These are phyloP conservation scores for Colletotrichum sp. DNA, from an alignment of 2,329 filamentous ascomycete species.

Conservation along the genomic window DNA sequence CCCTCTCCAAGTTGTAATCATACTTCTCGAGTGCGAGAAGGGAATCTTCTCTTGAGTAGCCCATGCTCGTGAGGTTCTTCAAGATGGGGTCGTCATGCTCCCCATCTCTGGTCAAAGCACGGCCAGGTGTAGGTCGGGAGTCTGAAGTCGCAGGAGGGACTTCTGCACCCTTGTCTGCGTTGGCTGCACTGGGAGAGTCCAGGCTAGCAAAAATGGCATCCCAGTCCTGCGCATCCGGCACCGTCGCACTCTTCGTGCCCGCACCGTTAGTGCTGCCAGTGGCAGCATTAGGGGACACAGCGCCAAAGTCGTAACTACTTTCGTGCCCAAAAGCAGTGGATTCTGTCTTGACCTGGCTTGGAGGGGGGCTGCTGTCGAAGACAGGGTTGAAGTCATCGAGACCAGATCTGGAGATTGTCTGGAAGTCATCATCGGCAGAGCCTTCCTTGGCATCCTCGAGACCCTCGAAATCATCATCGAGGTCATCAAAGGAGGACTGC, in stretches of 20 bases:
- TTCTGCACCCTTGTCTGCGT: slow-evolving; percentile 15
- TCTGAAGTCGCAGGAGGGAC: background rate
- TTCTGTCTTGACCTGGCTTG: slow-evolving; percentile 59
- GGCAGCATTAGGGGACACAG: slow-evolving; percentile 40
- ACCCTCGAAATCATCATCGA: slow-evolving; percentile 82
- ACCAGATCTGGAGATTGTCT: slow-evolving; percentile 72
- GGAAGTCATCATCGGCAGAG: slow-evolving; percentile 79
- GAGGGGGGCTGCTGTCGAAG: slow-evolving; percentile 73
- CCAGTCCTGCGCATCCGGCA: slow-evolving; percentile 77
- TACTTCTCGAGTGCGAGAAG: slow-evolving; percentile 87
- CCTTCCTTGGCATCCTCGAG: slow-evolving; percentile 86
- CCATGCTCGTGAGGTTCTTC: slow-evolving; percentile 89
- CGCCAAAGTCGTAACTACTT: slow-evolving; percentile 65
- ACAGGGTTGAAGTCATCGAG: slow-evolving; percentile 82
- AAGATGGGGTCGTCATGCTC: slow-evolving; percentile 91
- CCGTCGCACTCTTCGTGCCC: slow-evolving; percentile 37
- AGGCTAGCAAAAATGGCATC: slow-evolving; percentile 90
- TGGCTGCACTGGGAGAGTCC: slow-evolving; percentile 54
- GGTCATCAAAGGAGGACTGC: slow-evolving; percentile 70
- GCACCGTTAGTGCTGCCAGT: slow-evolving; percentile 39
- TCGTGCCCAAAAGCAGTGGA: slow-evolving; percentile 57
- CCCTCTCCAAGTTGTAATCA: slow-evolving; percentile 95
- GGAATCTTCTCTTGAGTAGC: slow-evolving; percentile 77
- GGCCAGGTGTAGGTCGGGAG: slow-evolving; percentile 48
- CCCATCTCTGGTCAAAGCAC: slow-evolving; percentile 74